A percentile compares a stretch with the other conserved stretches of the same genome.
phyloP scores from a whole-genome alignment of 495 filamentous ascomycete genomes.

The Pseudevernia furfuracea region DNA sequence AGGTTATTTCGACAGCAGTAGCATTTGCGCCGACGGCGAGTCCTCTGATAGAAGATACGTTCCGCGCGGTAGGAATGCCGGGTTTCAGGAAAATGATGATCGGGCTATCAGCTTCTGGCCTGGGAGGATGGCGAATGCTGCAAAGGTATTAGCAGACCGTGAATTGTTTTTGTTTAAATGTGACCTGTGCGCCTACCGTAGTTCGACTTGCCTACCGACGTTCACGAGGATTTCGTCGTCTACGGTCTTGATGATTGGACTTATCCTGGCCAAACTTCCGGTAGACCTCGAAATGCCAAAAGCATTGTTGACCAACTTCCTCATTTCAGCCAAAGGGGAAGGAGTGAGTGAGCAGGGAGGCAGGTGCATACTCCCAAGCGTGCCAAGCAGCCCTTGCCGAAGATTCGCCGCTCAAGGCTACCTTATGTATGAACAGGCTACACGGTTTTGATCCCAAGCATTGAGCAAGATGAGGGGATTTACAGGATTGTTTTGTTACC shows the following conservation, averaged over 20 bases:
- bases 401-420: background rate
- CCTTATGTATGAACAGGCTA: too few species aligned
- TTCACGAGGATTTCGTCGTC: background rate
- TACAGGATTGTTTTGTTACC: background rate
- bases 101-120: constrained; percentile 16
- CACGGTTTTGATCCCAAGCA: too few species aligned
- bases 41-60: constrained; percentile 10
- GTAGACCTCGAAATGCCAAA: background rate
- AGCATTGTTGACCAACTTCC: background rate
- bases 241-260: background rate
- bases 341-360: background rate
- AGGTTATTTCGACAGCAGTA: constrained; percentile 33
- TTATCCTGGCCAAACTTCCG: background rate
- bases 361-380: too few species aligned
- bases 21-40: constrained; percentile 26
- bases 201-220: background rate
- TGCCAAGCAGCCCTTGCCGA: background rate
- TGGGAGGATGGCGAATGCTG: constrained; percentile 22
- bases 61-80: constrained; percentile 16
- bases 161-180: background rate
- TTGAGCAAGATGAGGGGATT: too few species aligned
- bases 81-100: constrained; percentile 34
- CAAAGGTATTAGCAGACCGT: background rate
- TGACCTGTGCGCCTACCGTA: background rate
- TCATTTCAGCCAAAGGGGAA: background rate